Evolutionary conservation across 306 rosid genomes (phyloP).

Genomic region (Inga oerstediana): DNA sequence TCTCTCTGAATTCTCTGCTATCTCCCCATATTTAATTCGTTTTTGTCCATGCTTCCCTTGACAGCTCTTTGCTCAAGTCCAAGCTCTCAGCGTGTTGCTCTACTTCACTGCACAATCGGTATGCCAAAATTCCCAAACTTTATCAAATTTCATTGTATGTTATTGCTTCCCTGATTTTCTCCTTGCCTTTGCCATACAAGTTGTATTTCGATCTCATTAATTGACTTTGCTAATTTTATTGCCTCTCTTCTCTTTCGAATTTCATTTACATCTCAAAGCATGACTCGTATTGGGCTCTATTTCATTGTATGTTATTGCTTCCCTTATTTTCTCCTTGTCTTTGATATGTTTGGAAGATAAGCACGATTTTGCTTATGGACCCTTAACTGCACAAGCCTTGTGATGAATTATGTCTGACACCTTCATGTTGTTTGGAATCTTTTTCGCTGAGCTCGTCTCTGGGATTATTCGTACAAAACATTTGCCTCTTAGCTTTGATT

Average conservation of each 20-base stretch:
- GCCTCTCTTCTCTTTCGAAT: slow-evolving; percentile 20
- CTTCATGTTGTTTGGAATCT: too few relatives aligned
- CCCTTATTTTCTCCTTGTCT: too few relatives aligned
- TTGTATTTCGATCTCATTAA: slow-evolving; percentile 25
- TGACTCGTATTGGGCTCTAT: not conserved
- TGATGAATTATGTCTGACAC: not conserved
- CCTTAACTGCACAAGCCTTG: not conserved
- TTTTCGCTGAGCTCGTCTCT: too few relatives aligned
- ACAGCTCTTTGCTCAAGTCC: slow-evolving; percentile 48
- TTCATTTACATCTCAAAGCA: slow-evolving; percentile 14
- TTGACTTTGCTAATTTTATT: not conserved
- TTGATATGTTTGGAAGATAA: not conserved
- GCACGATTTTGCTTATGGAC: not conserved
- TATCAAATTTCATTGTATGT: slow-evolving; percentile 2
- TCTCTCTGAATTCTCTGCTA: not conserved
- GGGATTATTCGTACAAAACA: too few relatives aligned
- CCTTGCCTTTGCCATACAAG: not conserved
- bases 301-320: too few relatives aligned
- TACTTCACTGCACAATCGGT: slow-evolving; percentile 40
- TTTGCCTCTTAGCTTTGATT: not conserved
- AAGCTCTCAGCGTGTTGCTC: slow-evolving; percentile 31
- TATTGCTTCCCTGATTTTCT: slow-evolving; percentile 6
- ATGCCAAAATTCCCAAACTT: slow-evolving; percentile 26
- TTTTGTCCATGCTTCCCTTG: slow-evolving; percentile 46
- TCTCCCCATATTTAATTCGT: not conserved